Percentiles rank a stretch among this genome's conserved stretches.
These are phyloP conservation scores for Phoenix roebelenii DNA, from an alignment of 176 grass and related monocot genomes.

Conservation along the genomic window DNA sequence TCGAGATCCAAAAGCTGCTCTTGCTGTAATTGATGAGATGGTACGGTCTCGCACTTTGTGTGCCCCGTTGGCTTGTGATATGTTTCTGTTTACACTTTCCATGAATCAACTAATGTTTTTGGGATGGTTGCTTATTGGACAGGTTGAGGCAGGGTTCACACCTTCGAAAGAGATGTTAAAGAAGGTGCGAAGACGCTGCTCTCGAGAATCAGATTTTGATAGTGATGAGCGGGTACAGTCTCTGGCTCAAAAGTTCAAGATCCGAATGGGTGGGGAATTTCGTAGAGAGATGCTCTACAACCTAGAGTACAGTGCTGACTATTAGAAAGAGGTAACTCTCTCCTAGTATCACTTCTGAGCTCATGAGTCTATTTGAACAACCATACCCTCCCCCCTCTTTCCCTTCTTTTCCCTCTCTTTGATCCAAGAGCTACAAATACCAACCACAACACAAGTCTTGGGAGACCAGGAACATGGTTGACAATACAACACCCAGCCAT, in stretches of 20 bases:
- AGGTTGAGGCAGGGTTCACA: constrained; percentile 69
- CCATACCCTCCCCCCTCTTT: background rate
- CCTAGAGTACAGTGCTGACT: constrained; percentile 51
- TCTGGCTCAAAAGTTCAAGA: constrained; percentile 47
- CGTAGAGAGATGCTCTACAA: constrained; percentile 71
- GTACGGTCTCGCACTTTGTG: constrained; percentile 10
- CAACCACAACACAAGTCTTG: no score
- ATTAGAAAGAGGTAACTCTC: constrained; percentile 38
- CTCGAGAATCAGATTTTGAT: constrained; percentile 70
- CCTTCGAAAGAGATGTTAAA: constrained; percentile 72
- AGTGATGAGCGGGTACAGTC: constrained; percentile 59
- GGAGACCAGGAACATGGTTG: no score
- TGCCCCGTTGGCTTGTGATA: no score
- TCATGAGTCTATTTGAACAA: background rate
- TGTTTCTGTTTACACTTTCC: background rate
- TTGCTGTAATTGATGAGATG: constrained; percentile 56
- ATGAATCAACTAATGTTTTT: constrained; percentile 17
- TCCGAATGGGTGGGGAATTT: constrained; percentile 57
- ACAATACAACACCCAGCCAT: no score
- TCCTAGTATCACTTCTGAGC: constrained; percentile 1
- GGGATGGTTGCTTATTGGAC: constrained; percentile 8
- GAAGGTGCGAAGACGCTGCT: constrained; percentile 78
- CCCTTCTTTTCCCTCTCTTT: no score
- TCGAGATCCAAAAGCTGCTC: constrained; percentile 59
- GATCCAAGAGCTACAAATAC: no score